Conservation (phyloP, 768 basidiomycete genomes). For the Tephrocybe sp. region DNA sequence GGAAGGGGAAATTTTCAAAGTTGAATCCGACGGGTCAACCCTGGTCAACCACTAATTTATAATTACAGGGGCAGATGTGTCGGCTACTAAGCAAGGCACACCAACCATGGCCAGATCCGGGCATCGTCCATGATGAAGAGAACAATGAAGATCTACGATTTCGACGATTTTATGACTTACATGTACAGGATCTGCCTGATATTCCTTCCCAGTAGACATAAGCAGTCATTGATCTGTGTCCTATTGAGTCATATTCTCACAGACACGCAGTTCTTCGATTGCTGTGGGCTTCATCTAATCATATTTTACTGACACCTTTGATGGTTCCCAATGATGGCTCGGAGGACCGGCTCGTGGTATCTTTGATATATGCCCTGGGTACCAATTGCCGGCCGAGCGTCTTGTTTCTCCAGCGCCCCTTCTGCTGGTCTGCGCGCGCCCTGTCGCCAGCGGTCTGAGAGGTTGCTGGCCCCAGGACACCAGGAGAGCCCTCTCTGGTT, state of each 20-base stretch:
- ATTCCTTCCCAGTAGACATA: no score
- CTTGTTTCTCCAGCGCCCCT: conserved; percentile 2
- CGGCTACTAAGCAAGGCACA: not conserved
- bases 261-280: not conserved
- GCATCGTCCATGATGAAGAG: conserved; percentile 7
- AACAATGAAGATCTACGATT: conserved; percentile 1
- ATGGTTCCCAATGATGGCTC: conserved; percentile 6
- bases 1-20: no score
- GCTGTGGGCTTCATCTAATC: conserved; percentile 2
- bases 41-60: not conserved
- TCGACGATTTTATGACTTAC: no score
- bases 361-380: conserved; percentile 2
- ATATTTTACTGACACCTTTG: not conserved
- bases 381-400: not conserved
- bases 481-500: not conserved
- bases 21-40: no score
- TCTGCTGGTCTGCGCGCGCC: not conserved
- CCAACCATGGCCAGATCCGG: no score
- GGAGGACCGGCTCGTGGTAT: not conserved
- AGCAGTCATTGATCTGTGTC: not conserved
- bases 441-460: not conserved
- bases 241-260: conserved; percentile 10
- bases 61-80: no score
- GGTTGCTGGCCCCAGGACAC: not conserved
- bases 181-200: not conserved